Base-by-base conservation (phyloP, 768 basidiomycete genomes). In the Nevesoporus exiguus region DNA sequence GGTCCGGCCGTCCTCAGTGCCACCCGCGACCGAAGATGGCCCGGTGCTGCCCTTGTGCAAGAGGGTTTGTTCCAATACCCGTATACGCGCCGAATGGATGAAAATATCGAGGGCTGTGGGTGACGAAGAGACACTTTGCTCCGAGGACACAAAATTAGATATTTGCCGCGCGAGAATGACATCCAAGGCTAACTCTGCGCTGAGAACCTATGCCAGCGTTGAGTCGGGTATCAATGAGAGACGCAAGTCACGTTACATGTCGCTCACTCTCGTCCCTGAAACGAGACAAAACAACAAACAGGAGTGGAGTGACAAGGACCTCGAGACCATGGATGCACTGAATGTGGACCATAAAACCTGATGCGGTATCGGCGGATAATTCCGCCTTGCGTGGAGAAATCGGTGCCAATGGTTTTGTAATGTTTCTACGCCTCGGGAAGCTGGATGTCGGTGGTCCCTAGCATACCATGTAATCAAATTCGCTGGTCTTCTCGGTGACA, bases 281-380 rank as follows among this genome's bases (percentile, higher is more conserved):
- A 49, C 65, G 65, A 30, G 66, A 62, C n/a, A 73, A 64, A 42
- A 75, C 76, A 17, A 75, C 71, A 34, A 82, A 54, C 17, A 83
- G 45, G 19, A 88, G 71, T 3, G 88, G 87, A 6, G 82, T 86
- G n/a, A 85, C 51, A 40, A 71, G 69, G 17, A 84, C 44, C 34
- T 72, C 68, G 14, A 82, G 45, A 19, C 71, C 69, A 27, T 69
- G 71, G 27, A 61, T 59, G 51, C 69, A 76, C 33, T 67, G 69
- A 29, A 84, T 54, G 27, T 81, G 79, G 46, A 66, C 44, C 52
- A 68, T 47, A 14, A 52, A 54, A n/a, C 34, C 41, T 17, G 64
- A 45, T 8, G 40, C 24, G 17, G 21, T 27, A 41, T 34, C 21
- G n/a, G 29, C 4, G 15, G 31, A 37, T 42, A 49, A 47, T 19